phyloP scores from a whole-genome alignment of 2,329 filamentous ascomycete genomes.

The Beauveria bassiana region DNA sequence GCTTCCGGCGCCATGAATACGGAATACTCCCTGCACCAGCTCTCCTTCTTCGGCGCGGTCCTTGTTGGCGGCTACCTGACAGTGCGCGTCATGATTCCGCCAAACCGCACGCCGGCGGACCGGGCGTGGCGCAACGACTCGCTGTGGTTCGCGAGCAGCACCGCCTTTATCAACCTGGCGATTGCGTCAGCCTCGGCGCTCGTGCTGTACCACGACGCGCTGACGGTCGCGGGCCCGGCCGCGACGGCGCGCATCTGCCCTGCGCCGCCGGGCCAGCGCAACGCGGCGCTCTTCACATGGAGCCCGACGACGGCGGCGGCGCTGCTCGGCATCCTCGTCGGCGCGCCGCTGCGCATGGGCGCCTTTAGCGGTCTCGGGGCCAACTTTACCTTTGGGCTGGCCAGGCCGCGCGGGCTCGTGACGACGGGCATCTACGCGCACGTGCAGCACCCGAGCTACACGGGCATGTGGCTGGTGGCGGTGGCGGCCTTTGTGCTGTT shows the following conservation, averaged over 20 bases:
- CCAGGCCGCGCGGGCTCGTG: constrained; percentile 35
- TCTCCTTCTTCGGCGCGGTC: background rate
- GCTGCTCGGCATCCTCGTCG: constrained; percentile 18
- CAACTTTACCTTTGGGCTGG: constrained; percentile 46
- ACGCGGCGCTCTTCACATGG: background rate
- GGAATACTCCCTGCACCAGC: background rate
- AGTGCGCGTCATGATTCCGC: constrained; percentile 1
- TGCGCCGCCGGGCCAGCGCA: background rate
- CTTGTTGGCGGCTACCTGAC: background rate
- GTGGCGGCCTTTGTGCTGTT: constrained; percentile 26
- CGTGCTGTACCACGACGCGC: background rate
- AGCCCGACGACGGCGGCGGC: background rate
- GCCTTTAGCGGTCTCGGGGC: constrained; percentile 38
- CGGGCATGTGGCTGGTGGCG: constrained; percentile 31
- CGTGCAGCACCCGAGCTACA: constrained; percentile 47
- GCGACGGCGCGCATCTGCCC: background rate
- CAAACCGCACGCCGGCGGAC: constrained; percentile 1
- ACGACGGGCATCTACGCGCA: constrained; percentile 41
- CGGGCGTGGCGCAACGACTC: constrained; percentile 3
- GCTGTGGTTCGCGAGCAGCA: background rate
- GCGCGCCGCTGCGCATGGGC: constrained; percentile 24
- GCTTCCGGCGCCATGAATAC: background rate
- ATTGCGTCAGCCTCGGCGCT: background rate
- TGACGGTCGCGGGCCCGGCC: background rate
- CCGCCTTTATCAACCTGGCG: background rate